Base-by-base conservation (phyloP, 352 stramenopile species). In the Blastocystis sp. region DNA sequence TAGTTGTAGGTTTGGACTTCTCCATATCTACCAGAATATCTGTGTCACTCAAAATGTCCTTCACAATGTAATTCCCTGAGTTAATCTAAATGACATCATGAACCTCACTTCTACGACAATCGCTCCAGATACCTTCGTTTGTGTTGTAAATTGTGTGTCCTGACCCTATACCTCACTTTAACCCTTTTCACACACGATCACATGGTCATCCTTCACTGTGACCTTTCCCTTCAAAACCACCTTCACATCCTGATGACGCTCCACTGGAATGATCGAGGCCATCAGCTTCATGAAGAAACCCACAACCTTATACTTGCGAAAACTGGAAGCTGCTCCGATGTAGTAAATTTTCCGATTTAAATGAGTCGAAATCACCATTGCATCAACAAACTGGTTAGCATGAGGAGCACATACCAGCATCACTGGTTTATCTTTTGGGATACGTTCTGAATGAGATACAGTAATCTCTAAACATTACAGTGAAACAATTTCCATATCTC, bases 251-350 rank as follows among this genome's bases (percentile, higher is more conserved):
- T 87, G 59, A 42, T 74, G 77, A 32, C 77, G 77, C 43, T 87
- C 65, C 29, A 87, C 59, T 21, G 77, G 77, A 46, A 87, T 87
- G 51, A 87, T 75, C 1, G 59, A 78, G 14, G 59, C 65, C 77
- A 87, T 87, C 4, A 87, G 65, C 29, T 87, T 87, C 77, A 87
- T 87, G 52, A 87, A 87, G 52, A 78, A 61, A 46, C 77, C 77
- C 5, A 87, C 77, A 1, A 87, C 35, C 52, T 74, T 74, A 46
- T 78, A 78, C 77, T 87, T 87, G 29, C 71, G 71, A 27, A 87
- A 87, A 56, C 77, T 87, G 7, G 77, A 87, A 11, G 77, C 77
- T 14, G 77, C 77, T 19, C 77, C 77, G 9, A 87, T 29, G 39
- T 63, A 87, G 49, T 87, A 87, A 52, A 87, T 61, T 32, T 87